Percentiles rank a stretch among this genome's conserved stretches.
These are phyloP conservation scores for Tagetes erecta DNA, from an alignment of 129 eudicot genomes.

Conservation along the genomic window DNA sequence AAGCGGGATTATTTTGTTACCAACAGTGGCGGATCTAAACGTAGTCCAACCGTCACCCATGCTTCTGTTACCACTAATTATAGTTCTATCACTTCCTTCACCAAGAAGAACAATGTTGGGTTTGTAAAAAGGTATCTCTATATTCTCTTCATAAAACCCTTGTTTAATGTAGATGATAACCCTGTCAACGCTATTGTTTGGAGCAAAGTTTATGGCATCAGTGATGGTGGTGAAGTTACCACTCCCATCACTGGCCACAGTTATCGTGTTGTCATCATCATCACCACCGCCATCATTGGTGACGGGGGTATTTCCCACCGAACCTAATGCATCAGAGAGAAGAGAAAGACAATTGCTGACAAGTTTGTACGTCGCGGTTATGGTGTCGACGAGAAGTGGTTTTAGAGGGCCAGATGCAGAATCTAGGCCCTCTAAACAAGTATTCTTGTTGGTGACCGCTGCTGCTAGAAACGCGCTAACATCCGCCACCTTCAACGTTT, in stretches of 20 bases:
- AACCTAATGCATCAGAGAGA: slow-evolving; percentile 11
- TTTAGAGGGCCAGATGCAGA: slow-evolving; percentile 73
- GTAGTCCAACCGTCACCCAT: slow-evolving; percentile 83
- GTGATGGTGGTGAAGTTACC: slow-evolving; percentile 70
- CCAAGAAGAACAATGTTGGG: slow-evolving; percentile 75
- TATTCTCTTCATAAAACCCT: slow-evolving; percentile 71
- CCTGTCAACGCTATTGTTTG: slow-evolving; percentile 64
- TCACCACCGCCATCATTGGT: slow-evolving; percentile 1
- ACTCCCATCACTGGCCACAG: slow-evolving; percentile 76
- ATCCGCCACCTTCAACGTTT: slow-evolving; percentile 39
- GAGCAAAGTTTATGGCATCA: slow-evolving; percentile 73
- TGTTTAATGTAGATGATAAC: slow-evolving; percentile 52
- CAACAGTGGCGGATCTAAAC: slow-evolving; percentile 88
- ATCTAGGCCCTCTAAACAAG: slow-evolving; percentile 82
- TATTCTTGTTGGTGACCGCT: slow-evolving; percentile 73
- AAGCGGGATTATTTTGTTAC: slow-evolving; percentile 35
- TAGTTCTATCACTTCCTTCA: slow-evolving; percentile 75
- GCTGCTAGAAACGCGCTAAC: slow-evolving; percentile 71
- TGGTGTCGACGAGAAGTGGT: slow-evolving; percentile 44
- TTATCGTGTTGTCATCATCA: slow-evolving; percentile 28
- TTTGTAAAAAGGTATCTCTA: slow-evolving; percentile 74
- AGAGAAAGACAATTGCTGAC: slow-evolving; percentile 74
- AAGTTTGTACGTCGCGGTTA: slow-evolving; percentile 47
- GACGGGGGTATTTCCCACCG: neutral
- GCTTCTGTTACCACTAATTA: slow-evolving; percentile 63